Base-by-base conservation (phyloP, 139 green algal species). In the Medakamo hakoo region DNA sequence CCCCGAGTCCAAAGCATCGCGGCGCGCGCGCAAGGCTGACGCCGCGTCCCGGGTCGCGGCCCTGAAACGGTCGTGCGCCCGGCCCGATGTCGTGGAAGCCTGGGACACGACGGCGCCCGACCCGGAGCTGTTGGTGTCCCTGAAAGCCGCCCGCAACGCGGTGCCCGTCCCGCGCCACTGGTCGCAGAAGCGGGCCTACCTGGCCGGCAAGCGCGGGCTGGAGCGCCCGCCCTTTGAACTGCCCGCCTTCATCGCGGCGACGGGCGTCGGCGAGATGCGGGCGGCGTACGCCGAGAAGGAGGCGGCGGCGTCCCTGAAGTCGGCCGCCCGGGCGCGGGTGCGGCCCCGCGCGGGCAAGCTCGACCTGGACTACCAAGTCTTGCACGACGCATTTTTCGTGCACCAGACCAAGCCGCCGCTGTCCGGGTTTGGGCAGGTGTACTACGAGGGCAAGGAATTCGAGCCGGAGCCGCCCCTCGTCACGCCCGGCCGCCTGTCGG, bases 381-480 rank as follows among this genome's bases (percentile, higher is more conserved):
- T 98, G 58, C 87, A 98, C 73, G 93, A 98, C 71, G 93, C 93
- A 1, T 99, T 99, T 72, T 99, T 99, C 81, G 94, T 93, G 81
- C 83, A 95, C 76, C 88, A 96, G 77, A 94, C 81, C 29, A 92
- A 91, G 68, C 93, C 93, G n/a, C 81, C 80, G 66, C 76, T 99
- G 61, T 84, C 73, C 0, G 56, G 56, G 20, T 64, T 90, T 31
- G 93, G 93, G 16, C 90, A 98, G 48, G 66, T 98, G 59, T 98
- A 99, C 81, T 97, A 95, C 68, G 91, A 99, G 78, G 93, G 93
- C 73, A 92, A 92, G 69, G 84, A 86, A 72, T 86, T 80, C 72
- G 82, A 88, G 63, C 67, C 76, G 4, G 16, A 25, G 4, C 24
- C 19, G 23, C 32, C 69, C 30, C 64, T 55, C 9, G 40, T 52